phyloP scores from a whole-genome alignment of 495 filamentous ascomycete genomes.

The Tetracladium setigerum region DNA sequence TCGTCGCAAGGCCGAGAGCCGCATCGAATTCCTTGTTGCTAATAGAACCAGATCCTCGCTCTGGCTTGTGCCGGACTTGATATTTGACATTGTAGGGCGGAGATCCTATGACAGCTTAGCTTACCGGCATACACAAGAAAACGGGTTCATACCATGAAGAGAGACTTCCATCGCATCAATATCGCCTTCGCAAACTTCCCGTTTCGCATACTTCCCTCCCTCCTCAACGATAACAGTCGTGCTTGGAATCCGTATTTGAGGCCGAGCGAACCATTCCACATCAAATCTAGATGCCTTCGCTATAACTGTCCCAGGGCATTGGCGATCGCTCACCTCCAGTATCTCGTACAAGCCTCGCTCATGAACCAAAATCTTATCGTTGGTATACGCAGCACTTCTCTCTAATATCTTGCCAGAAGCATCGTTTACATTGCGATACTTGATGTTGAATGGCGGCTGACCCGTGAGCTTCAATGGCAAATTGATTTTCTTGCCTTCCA shows the following conservation, averaged over 20 bases:
- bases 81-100: conserved; percentile 83
- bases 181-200: conserved; percentile 89
- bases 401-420: conserved; percentile 24
- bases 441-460: conserved; percentile 71
- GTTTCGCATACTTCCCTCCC: conserved; percentile 52
- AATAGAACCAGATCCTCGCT: conserved; percentile 51
- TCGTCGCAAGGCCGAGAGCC: conserved; percentile 59
- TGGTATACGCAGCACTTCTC: conserved; percentile 40
- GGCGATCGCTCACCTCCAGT: conserved; percentile 61
- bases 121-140: not conserved
- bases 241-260: conserved; percentile 59
- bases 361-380: conserved; percentile 60
- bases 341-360: conserved; percentile 72
- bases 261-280: conserved; percentile 76
- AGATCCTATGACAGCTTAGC: conserved; percentile 35
- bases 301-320: conserved; percentile 76
- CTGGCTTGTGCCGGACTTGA: conserved; percentile 59
- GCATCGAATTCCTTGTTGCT: conserved; percentile 61
- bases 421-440: conserved; percentile 58
- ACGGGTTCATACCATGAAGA: conserved; percentile 53
- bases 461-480: conserved; percentile 81
- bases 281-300: conserved; percentile 63
- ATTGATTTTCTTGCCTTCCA: conserved; percentile 65
- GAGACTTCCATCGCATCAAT: conserved; percentile 77
- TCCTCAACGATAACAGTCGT: conserved; percentile 45